Evolutionary conservation across 2,329 filamentous ascomycete genomes (phyloP).

Genomic region (Cladophialophora carrionii): DNA sequence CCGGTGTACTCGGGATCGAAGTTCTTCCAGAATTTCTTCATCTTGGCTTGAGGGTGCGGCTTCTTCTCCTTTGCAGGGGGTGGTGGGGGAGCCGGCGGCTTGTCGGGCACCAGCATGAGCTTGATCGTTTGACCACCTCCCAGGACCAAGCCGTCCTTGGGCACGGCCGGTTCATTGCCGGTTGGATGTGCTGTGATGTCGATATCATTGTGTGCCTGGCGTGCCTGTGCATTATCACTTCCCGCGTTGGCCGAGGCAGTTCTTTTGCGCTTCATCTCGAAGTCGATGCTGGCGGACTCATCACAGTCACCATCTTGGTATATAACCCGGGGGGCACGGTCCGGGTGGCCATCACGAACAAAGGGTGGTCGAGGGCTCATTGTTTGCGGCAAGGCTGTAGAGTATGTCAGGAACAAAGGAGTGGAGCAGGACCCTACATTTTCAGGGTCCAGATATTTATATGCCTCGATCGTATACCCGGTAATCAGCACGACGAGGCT

Average conservation of each 20-base stretch:
- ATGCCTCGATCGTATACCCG: conserved; percentile 12
- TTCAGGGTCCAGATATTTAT: conserved; percentile 27
- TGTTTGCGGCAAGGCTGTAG: conserved; percentile 29
- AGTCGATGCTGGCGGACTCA: conserved; percentile 8
- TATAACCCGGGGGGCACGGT: neutral
- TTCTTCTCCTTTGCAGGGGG: conserved; percentile 51
- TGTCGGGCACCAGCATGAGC: conserved; percentile 34
- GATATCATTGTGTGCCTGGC: conserved; percentile 11
- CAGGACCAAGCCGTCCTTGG: conserved; percentile 26
- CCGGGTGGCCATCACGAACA: conserved; percentile 21
- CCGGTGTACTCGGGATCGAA: conserved; percentile 73
- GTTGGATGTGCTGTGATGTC: conserved; percentile 22
- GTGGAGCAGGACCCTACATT: conserved; percentile 19
- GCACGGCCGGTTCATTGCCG: conserved; percentile 24
- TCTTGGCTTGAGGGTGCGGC: conserved; percentile 64
- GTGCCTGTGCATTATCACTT: conserved; percentile 7
- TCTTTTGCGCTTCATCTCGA: conserved; percentile 8
- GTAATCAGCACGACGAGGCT: conserved; percentile 20
- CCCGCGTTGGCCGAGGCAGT: too few relatives aligned
- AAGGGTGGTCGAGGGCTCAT: conserved; percentile 25
- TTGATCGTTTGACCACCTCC: conserved; percentile 33
- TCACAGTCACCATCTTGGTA: conserved; percentile 17
- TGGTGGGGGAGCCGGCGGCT: conserved; percentile 20
- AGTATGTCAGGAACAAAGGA: conserved; percentile 27
- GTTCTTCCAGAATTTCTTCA: conserved; percentile 74